Conservation (phyloP, 2,329 filamentous ascomycete species). For the Cladosporium velox region DNA sequence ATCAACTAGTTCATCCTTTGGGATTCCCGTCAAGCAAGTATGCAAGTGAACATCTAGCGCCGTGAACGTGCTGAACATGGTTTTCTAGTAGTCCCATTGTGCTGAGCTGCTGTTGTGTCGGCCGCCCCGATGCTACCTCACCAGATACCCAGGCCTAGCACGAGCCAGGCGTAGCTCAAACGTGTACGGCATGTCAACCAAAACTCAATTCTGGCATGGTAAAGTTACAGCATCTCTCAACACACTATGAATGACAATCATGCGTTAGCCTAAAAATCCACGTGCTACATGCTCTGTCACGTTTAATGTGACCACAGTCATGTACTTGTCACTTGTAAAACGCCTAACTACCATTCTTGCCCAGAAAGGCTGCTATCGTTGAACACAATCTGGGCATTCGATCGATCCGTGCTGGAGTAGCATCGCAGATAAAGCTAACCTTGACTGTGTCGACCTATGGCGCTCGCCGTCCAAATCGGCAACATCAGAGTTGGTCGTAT, state of each 20-base stretch:
- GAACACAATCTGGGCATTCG: neutral
- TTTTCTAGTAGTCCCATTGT: neutral
- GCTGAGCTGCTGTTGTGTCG: neutral
- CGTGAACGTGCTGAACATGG: neutral
- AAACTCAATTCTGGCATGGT: neutral
- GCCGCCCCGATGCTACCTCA: neutral
- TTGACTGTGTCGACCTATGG: neutral
- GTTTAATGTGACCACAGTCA: neutral
- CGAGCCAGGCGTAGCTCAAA: neutral
- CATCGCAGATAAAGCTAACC: neutral
- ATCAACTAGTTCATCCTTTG: neutral
- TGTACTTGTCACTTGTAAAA: neutral
- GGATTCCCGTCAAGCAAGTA: neutral
- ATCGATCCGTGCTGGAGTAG: neutral
- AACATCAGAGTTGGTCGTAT: neutral
- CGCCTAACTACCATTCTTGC: neutral
- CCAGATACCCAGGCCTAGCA: neutral
- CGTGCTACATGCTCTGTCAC: neutral
- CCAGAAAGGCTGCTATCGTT: neutral
- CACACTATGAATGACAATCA: neutral
- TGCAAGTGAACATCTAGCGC: neutral
- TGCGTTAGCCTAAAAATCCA: neutral
- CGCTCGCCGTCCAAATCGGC: neutral
- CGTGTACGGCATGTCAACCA: neutral
- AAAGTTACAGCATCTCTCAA: neutral